Base-by-base conservation (phyloP, 2,329 filamentous ascomycete genomes). In the Truncatella angustata region DNA sequence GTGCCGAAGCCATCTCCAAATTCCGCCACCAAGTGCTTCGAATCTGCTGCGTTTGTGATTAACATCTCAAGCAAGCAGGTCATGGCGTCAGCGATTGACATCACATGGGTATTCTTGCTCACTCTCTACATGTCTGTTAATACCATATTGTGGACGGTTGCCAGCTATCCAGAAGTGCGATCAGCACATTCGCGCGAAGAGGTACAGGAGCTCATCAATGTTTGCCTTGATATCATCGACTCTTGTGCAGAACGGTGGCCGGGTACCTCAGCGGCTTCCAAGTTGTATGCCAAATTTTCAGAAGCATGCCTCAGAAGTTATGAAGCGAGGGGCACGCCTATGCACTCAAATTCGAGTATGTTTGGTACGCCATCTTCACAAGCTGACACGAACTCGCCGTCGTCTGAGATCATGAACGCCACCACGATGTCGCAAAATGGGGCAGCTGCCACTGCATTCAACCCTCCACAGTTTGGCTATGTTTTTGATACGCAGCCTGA, bases 61-160 rank as follows among this genome's bases (percentile, higher is more conserved):
- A 80, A 86, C 58, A 84, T 93, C 66, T 87, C 91, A 40, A 84
- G 84, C 64, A 85, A 88, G 62, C 91, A 96, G 68, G 87, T 96
- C 64, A 82, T 87, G 58, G 85, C 81, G 14, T 80, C 82, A 12
- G 85, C 85, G 20, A 84, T 94, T 10, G 93, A 97, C 64, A 78
- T 97, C 54, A 97, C 92, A 1, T 97, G 93, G 93, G 87, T 96
- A 39, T 96, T 96, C 64, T 84, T 96, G 1, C 81, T 96, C 53
- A 86, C 88, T 18, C 80, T 97, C 36, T 97, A 95, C 73, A 94
- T 95, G 84, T 86, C 90, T 4, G 80, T 97, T 52, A 97, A 96
- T 65, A 92, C 90, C 4, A 81, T 97, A 46, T 79, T 99, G 1
- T 99, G 94, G 94, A 85, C 89, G 2, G 80, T 96, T 6, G 96